Evolutionary conservation across 1,284 basidiomycete species (phyloP).

Genomic region (Anthracocystis walkeri): DNA sequence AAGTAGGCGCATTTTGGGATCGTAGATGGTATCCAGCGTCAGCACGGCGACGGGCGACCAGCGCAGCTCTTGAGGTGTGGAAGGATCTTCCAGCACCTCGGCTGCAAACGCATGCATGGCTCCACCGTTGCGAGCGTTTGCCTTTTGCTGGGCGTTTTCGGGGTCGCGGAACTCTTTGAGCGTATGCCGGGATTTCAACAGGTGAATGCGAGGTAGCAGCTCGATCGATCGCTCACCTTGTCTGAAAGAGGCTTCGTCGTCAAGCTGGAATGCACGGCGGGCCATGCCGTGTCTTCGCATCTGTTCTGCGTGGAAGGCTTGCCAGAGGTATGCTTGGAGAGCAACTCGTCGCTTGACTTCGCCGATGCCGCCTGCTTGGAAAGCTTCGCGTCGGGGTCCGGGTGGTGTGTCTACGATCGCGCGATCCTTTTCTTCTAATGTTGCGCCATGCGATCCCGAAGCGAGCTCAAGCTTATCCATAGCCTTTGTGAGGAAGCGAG

Average conservation of each 20-base stretch:
- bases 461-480: constrained; percentile 27
- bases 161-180: constrained; percentile 48
- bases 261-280: constrained; percentile 48
- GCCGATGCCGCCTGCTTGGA: constrained; percentile 25
- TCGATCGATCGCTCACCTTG: constrained; percentile 16
- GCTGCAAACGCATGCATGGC: constrained; percentile 48
- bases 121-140: constrained; percentile 40
- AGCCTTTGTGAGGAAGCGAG: constrained; percentile 28
- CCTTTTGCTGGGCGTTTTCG: constrained; percentile 53
- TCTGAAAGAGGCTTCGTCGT: constrained; percentile 21
- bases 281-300: constrained; percentile 55
- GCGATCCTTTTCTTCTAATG: constrained; percentile 13
- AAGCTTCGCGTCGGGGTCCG: constrained; percentile 22
- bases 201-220: constrained; percentile 39
- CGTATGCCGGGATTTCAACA: constrained; percentile 40
- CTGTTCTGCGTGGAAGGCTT: constrained; percentile 58
- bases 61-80: constrained; percentile 22
- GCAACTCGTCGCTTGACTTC: constrained; percentile 49
- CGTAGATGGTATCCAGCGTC: constrained; percentile 47
- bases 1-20: constrained; percentile 43
- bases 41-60: constrained; percentile 49
- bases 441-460: not conserved
- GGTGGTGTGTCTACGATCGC: constrained; percentile 40
- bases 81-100: constrained; percentile 39
- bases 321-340: constrained; percentile 56